These are phyloP conservation scores for Entomortierella chlamydospora DNA, from an alignment of 192 early-diverging fungal genomes.

Conservation along the genomic window DNA sequence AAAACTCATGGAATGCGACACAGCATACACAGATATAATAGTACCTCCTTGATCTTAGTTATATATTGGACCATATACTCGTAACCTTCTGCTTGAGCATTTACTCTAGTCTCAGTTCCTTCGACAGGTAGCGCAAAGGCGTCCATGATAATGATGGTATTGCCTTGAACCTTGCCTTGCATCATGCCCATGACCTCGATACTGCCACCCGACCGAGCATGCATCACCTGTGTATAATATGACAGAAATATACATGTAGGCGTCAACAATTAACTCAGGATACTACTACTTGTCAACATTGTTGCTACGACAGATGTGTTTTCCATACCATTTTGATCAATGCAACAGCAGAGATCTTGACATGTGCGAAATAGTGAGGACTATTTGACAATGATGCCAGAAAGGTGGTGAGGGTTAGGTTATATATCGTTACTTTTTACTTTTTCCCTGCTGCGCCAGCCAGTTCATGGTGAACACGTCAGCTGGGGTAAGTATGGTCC, in stretches of 20 bases:
- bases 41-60: constrained; percentile 82
- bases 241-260: too few relatives aligned
- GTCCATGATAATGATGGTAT: constrained; percentile 95
- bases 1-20: not conserved
- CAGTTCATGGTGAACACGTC: not conserved
- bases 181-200: constrained; percentile 99
- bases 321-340: constrained; percentile 94
- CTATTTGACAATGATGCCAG: constrained; percentile 51
- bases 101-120: constrained; percentile 98
- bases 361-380: constrained; percentile 86
- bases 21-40: not conserved
- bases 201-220: constrained; percentile 95
- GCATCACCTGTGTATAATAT: constrained; percentile 78
- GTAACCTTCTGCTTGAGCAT: constrained; percentile 90
- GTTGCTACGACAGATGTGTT: too few relatives aligned
- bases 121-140: constrained; percentile 98
- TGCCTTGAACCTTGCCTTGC: constrained; percentile 92
- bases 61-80: constrained; percentile 98
- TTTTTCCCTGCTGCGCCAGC: constrained; percentile 10
- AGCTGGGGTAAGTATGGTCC: not conserved
- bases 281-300: too few relatives aligned
- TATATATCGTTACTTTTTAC: not conserved
- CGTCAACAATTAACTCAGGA: too few relatives aligned
- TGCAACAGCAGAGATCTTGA: constrained; percentile 94
- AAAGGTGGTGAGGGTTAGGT: not conserved